Evolutionary conservation across 345 rosid species (phyloP).

Genomic region (Trapa incisa): DNA sequence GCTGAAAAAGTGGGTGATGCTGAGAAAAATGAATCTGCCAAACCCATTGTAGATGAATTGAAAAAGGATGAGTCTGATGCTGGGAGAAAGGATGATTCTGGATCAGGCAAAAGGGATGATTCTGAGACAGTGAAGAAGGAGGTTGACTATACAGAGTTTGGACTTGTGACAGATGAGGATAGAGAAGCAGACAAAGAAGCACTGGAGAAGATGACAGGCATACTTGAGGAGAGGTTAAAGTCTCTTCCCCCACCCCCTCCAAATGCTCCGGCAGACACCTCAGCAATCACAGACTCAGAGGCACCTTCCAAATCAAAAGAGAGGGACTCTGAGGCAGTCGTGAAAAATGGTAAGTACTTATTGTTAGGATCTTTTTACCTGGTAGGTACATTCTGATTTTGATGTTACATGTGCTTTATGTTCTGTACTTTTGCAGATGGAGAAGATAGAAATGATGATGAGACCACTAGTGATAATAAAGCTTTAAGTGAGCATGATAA

Average conservation of each 20-base stretch:
- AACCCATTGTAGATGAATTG: conserved; percentile 24
- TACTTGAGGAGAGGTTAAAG: conserved; percentile 79
- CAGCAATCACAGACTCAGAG: conserved; percentile 38
- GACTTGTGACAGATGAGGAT: conserved; percentile 73
- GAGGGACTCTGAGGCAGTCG: conserved; percentile 43
- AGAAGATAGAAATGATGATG: conserved; percentile 49
- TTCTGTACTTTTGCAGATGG: conserved; percentile 29
- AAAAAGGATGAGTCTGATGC: conserved; percentile 36
- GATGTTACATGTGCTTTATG: not conserved
- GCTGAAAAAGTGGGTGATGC: conserved; percentile 37
- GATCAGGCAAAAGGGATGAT: conserved; percentile 40
- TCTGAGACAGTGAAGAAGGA: conserved; percentile 41
- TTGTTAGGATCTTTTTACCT: not conserved
- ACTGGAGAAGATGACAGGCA: conserved; percentile 46
- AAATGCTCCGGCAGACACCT: conserved; percentile 34
- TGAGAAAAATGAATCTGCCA: conserved; percentile 33
- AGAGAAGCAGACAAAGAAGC: conserved; percentile 66
- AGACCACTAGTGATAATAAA: conserved; percentile 50
- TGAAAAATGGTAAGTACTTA: conserved; percentile 35
- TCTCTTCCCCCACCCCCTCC: conserved; percentile 88
- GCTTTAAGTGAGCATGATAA: conserved; percentile 46
- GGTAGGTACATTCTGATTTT: not conserved
- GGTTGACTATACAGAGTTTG: conserved; percentile 50
- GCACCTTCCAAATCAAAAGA: conserved; percentile 46
- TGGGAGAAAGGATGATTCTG: conserved; percentile 36